phyloP scores from a whole-genome alignment of 371 early-diverging fungal species.

The Phascolomyces articulosus region DNA sequence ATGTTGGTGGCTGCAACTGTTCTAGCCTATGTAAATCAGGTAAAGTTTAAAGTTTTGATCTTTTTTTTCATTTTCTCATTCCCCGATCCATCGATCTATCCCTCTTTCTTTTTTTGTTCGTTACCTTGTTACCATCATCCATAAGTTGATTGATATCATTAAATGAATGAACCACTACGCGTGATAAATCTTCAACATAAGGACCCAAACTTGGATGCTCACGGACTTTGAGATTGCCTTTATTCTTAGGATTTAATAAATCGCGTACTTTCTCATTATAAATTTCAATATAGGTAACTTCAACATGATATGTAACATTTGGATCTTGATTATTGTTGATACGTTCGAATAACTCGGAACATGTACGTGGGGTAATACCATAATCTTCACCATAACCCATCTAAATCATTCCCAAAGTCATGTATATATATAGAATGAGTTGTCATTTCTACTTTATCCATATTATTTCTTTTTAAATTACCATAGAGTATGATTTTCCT shows the following conservation, averaged over 20 bases:
- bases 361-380: constrained; percentile 85
- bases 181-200: constrained; percentile 92
- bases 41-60: background rate
- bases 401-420: constrained; percentile 22
- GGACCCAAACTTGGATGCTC: constrained; percentile 91
- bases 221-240: constrained; percentile 82
- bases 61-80: background rate
- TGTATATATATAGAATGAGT: no score
- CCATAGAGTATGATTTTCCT: constrained; percentile 87
- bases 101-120: no score
- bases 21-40: constrained; percentile 53
- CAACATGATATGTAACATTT: constrained; percentile 67
- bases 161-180: constrained; percentile 77
- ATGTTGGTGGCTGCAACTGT: constrained; percentile 96
- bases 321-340: constrained; percentile 52
- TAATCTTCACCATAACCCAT: constrained; percentile 76
- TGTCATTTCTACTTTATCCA: background rate
- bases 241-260: constrained; percentile 81
- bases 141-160: constrained; percentile 79
- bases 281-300: constrained; percentile 87
- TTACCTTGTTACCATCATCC: constrained; percentile 88
- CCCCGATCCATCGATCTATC: no score
- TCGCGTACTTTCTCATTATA: constrained; percentile 94
- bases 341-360: constrained; percentile 76
- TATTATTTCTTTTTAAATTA: constrained; percentile 14